Percentiles rank a stretch among this genome's conserved stretches.
phyloP scores from a whole-genome alignment of 1,284 basidiomycete species.

The Hypsizygus ulmarius region DNA sequence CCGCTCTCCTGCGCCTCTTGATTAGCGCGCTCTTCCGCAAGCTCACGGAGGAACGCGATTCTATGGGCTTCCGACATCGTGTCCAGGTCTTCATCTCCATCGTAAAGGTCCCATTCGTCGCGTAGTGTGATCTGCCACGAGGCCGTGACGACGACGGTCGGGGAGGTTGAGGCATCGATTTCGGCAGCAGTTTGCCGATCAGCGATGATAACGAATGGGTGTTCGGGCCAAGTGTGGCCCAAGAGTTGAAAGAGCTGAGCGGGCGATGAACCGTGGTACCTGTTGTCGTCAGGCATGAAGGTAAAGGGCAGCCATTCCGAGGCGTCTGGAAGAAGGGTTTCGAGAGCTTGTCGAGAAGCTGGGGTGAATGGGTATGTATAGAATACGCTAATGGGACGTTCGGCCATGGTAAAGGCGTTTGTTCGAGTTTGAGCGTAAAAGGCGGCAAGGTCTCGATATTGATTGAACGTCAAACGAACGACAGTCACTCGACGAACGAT shows the following conservation, averaged over 20 bases:
- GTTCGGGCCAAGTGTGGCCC: background rate
- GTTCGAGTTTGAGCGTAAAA: too few species aligned
- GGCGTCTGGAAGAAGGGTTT: background rate
- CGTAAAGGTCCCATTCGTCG: slow-evolving; percentile 4
- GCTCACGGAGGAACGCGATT: background rate
- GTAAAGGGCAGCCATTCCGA: slow-evolving; percentile 1
- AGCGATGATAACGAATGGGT: background rate
- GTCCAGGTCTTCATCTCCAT: background rate
- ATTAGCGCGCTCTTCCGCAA: slow-evolving; percentile 2
- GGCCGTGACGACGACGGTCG: background rate
- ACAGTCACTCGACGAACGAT: too few species aligned
- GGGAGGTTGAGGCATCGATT: background rate
- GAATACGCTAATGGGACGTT: slow-evolving; percentile 1
- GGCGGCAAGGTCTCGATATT: too few species aligned
- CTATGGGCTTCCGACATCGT: slow-evolving; percentile 4
- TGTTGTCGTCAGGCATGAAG: background rate
- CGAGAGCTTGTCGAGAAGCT: background rate
- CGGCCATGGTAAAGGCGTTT: background rate
- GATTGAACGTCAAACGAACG: too few species aligned
- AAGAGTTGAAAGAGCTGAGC: slow-evolving; percentile 1
- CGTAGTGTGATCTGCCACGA: slow-evolving; percentile 2
- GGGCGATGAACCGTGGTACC: background rate
- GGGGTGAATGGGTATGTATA: background rate
- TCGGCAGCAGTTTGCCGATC: slow-evolving; percentile 1
- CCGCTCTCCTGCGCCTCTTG: slow-evolving; percentile 4